Conservation (phyloP, 768 basidiomycete species). For the Saitozyma sp. region DNA sequence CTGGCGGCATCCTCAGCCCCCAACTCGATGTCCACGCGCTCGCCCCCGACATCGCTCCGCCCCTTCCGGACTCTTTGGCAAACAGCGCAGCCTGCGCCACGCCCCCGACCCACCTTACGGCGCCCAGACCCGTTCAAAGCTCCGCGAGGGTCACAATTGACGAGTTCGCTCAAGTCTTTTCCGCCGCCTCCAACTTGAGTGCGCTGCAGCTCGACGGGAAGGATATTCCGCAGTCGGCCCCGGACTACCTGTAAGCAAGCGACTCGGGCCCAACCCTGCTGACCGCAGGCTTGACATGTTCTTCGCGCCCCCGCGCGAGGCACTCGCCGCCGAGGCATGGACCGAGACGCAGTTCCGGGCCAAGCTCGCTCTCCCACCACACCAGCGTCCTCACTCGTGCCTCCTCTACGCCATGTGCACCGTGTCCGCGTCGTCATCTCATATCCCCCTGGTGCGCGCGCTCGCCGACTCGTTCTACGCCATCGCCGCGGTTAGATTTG, state of each 20-base stretch:
- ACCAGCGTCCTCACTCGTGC: conserved; percentile 26
- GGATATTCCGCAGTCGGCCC: conserved; percentile 23
- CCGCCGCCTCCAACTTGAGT: no score
- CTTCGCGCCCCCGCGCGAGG: conserved; percentile 21
- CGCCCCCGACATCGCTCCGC: no score
- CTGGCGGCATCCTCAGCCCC: no score
- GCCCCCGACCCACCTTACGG: no score
- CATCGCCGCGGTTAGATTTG: conserved; percentile 22
- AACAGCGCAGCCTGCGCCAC: no score
- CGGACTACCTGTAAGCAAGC: conserved; percentile 20
- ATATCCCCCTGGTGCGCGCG: conserved; percentile 31
- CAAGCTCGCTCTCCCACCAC: conserved; percentile 9
- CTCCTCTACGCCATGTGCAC: conserved; percentile 39
- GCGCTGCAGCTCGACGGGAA: conserved; percentile 10
- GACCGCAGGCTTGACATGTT: conserved; percentile 18
- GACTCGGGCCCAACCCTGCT: no score
- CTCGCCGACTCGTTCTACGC: conserved; percentile 24
- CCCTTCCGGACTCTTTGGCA: no score
- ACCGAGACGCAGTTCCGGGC: conserved; percentile 27
- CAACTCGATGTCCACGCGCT: no score
- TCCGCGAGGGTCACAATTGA: no score
- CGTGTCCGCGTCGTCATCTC: conserved; percentile 24
- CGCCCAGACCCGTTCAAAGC: no score
- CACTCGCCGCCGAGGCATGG: conserved; percentile 20
- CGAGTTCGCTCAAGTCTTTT: no score